These are phyloP conservation scores for Sugiyamaella pinicola DNA, from an alignment of 1,139 yeast species.

Conservation along the genomic window DNA sequence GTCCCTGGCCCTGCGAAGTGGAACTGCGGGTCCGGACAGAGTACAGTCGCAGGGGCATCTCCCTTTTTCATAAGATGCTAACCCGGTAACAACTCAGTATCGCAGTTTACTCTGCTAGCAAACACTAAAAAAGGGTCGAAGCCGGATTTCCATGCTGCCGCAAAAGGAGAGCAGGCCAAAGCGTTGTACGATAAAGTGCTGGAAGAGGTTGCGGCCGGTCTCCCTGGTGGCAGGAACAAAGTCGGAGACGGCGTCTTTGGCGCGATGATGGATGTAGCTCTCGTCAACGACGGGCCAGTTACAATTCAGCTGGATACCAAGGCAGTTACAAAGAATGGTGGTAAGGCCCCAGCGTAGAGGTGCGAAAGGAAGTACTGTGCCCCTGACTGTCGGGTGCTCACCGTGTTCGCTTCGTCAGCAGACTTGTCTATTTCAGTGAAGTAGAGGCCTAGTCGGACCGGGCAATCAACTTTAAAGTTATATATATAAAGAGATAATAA, in stretches of 20 bases:
- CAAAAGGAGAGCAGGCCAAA: constrained; percentile 71
- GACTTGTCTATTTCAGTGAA: too few relatives aligned
- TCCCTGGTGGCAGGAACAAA: constrained; percentile 52
- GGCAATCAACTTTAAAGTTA: too few relatives aligned
- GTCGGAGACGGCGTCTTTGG: constrained; percentile 92
- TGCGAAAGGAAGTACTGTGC: too few relatives aligned
- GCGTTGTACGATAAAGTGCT: constrained; percentile 68
- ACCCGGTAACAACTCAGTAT: constrained; percentile 49
- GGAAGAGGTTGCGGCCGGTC: constrained; percentile 48
- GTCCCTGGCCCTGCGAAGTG: too few relatives aligned
- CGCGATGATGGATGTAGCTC: constrained; percentile 92
- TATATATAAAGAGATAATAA: too few relatives aligned
- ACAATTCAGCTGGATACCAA: constrained; percentile 71
- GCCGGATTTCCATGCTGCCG: constrained; percentile 91
- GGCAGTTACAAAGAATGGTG: constrained; percentile 28
- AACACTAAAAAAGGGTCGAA: constrained; percentile 85
- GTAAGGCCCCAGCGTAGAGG: neutral
- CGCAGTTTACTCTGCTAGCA: constrained; percentile 89
- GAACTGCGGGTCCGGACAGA: too few relatives aligned
- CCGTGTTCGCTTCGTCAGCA: too few relatives aligned
- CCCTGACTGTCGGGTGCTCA: too few relatives aligned
- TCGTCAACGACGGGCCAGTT: constrained; percentile 85
- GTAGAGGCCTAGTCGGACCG: too few relatives aligned
- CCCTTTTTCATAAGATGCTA: too few relatives aligned
- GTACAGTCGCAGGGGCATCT: too few relatives aligned